Evolutionary conservation across 75 land plant species (phyloP), one percentile per base, ranked within the genome.

Genomic region (Pseudotsuga menziesii): DNA sequence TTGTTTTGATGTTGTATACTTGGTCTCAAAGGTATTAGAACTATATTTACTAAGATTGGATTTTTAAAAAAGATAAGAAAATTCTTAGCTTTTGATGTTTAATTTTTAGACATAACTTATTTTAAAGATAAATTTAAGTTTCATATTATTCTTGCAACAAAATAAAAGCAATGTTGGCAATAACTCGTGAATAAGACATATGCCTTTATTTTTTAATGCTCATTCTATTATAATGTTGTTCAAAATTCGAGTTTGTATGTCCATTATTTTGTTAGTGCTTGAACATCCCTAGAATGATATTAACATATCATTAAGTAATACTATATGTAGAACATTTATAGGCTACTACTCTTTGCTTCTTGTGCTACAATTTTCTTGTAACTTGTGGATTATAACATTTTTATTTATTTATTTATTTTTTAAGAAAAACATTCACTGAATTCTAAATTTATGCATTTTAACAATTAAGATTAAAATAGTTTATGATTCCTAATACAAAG

Each of bases 261-360:
- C 20, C 32, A 27, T 3, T 1, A 2, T 67, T 36, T 12, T 9
- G 12, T 39, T 67, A n/a, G 54, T 48, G 52, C 41, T 36, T 19
- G 16, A n/a, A 9, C 11, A n/a, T 41, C 72, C 9, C 13, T 69
- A 41, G 1, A 9, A 69, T 8, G 35, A 8, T 41, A 41, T n/a
- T 16, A 22, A 16, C 25, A 41, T 9, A 2, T n/a, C 12, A 3
- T 36, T 11, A 44, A 20, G 70, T 16, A 35, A 64, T 19, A 35
- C 35, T 36, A 3, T 1, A 2, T 48, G 2, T 48, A 48, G 54
- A 8, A 9, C 54, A 48, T 48, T 48, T 48, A 2, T 62, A 62
- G 71, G 76, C 58, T 78, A 75, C 54, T 19, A 32, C 61, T 72
- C 16, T 82, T 35, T 79, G 62, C 79, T 73, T 75, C 73, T 74